These are phyloP conservation scores for Astrephomene gubernaculifera DNA, from an alignment of 139 green algal genomes.

Conservation along the genomic window DNA sequence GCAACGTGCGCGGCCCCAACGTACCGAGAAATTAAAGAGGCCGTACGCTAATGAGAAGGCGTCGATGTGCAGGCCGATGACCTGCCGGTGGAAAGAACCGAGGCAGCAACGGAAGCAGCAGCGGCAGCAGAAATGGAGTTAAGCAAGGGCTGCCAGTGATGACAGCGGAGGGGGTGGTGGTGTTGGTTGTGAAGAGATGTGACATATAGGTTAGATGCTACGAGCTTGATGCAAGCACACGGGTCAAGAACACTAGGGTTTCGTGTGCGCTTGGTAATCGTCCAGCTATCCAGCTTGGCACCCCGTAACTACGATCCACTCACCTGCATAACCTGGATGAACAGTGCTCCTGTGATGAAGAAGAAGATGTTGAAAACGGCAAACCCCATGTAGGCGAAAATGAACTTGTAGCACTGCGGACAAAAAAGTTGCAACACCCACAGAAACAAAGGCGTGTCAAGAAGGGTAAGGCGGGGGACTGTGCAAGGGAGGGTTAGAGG, in stretches of 20 bases:
- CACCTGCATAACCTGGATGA: constrained; percentile 39
- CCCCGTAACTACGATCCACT: too few species aligned
- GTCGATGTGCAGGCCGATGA: constrained; percentile 80
- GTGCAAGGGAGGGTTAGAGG: too few species aligned
- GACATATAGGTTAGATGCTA: too few species aligned
- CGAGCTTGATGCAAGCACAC: too few species aligned
- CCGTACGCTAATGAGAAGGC: constrained; percentile 86
- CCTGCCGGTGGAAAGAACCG: too few species aligned
- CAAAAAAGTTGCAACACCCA: background rate
- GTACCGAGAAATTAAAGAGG: constrained; percentile 94
- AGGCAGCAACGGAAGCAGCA: background rate
- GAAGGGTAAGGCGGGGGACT: background rate
- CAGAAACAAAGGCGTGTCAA: background rate
- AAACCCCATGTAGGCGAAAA: constrained; percentile 97
- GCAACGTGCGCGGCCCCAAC: background rate
- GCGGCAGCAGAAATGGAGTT: background rate
- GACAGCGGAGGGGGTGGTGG: too few species aligned
- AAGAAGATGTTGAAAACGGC: constrained; percentile 95
- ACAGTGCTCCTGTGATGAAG: constrained; percentile 84
- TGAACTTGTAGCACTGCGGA: constrained; percentile 81
- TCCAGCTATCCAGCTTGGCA: too few species aligned
- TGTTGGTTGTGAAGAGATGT: too few species aligned
- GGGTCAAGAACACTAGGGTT: too few species aligned
- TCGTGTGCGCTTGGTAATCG: too few species aligned
- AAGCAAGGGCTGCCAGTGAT: too few species aligned